Evolutionary conservation across 495 filamentous ascomycete species (phyloP), one percentile per base, ranked within the genome.

Genomic region (Halenospora varia): DNA sequence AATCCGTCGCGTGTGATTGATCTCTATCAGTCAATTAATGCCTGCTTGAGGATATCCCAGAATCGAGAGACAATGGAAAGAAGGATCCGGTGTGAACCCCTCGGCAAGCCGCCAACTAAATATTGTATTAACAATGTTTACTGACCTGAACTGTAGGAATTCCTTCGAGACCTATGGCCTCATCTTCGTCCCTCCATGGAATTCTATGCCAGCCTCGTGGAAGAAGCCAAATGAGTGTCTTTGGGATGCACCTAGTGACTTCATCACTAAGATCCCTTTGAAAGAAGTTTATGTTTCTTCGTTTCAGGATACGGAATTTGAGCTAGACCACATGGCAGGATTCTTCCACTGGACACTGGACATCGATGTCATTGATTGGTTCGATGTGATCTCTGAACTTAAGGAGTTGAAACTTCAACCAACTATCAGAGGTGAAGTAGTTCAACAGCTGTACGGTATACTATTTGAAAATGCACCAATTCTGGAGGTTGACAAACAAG

Each of bases 161-260:
- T 13, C 18, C 11, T 29, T 19, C 22, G 8, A 17, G 2, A 40
- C 13, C 25, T n/a, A 29, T 17, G 23, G 18, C 49, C 25, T 52
- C 49, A 39, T 52, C 6, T 22, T 52, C 17, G 49, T 22, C 10
- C 49, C 49, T 8, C 24, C 22, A 10, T 52, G 19, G 17, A 11
- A 15, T 22, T 22, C 22, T 22, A 52, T 10, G 49, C 49, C 24
- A 25, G 15, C 49, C 22, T 52, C 49, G 17, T 52, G 49, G 49
- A 52, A 22, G 17, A 22, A 29, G 17, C 24, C 49, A 22, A 22
- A 15, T 22, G 10, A 25, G 17, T 52, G 49, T 20, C 26, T 52
- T 40, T 52, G 49, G 49, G 49, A 52, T 52, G 49, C 49, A 52
- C 49, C 49, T 10, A 22, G 24, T 22, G 17, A 52, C 26, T 22